Conservation (phyloP, 2,329 filamentous ascomycete genomes). For the Thermochaetoides dissita region DNA sequence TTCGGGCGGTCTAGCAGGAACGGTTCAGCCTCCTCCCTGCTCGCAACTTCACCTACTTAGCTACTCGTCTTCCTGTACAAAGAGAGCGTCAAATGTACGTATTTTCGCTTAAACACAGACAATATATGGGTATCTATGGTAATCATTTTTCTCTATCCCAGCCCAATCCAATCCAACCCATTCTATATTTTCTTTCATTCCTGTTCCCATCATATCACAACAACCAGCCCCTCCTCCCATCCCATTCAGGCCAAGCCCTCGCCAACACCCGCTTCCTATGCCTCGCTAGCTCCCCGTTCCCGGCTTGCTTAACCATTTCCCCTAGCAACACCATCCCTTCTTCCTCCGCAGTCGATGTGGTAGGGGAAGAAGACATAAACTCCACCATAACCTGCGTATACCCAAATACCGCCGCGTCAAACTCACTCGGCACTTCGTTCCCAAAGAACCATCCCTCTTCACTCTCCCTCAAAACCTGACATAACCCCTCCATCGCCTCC, state of each 20-base stretch:
- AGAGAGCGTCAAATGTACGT: too few species aligned
- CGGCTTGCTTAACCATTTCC: conserved; percentile 8
- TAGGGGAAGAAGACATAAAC: conserved; percentile 31
- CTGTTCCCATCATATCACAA: too few species aligned
- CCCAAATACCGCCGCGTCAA: conserved; percentile 81
- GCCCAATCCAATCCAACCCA: neutral
- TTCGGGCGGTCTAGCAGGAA: too few species aligned
- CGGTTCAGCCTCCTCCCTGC: too few species aligned
- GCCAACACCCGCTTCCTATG: conserved; percentile 24
- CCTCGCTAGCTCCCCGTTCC: conserved; percentile 10
- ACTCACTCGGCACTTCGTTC: conserved; percentile 46
- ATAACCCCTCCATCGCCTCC: conserved; percentile 33
- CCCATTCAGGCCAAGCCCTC: conserved; percentile 15
- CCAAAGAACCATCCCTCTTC: conserved; percentile 34
- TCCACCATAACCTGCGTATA: conserved; percentile 68
- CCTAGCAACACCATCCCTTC: conserved; percentile 3
- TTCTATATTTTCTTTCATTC: neutral
- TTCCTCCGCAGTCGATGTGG: conserved; percentile 37
- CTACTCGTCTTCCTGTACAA: too few species aligned
- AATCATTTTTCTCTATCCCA: too few species aligned
- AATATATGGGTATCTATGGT: neutral
- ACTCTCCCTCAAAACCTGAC: conserved; percentile 22
- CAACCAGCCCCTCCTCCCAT: neutral
- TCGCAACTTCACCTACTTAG: too few species aligned
- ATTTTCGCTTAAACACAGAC: neutral